Base-by-base conservation (phyloP, 306 rosid species). In the Vigna trinervia region DNA sequence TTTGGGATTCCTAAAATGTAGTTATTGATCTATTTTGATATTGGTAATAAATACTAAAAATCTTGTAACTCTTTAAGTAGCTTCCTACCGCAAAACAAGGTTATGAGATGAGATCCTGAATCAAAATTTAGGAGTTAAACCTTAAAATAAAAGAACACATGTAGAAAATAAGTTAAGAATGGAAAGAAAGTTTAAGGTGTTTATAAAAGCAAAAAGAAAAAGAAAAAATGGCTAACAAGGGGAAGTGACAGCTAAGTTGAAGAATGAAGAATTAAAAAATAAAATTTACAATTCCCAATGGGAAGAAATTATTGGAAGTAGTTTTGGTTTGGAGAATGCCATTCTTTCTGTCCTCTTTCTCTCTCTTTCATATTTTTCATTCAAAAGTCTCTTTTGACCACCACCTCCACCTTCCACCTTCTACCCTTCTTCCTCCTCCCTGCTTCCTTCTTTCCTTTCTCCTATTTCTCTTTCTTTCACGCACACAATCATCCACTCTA, bases 331-430 rank as follows among this genome's bases (percentile, higher is more conserved):
- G 61, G 47, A 36, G 3, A 66, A 65, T 2, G 17, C 72, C 52
- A 46, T 38, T 39, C 12, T 72, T 17, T 41, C 22, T 60, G 32
- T 59, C 17, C 13, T 60, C 20, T 59, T 1, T 50, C 68, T 73
- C 1, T 41, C 9, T 41, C 34, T 50, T 12, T 32, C 12, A 36
- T 41, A 1, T 41, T 41, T 54, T 38, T 9, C 11, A 41, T 66
- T 67, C 78, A 85, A 78, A 87, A 41, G 85, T 82, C 89, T 77
- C 81, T 78, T 88, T 93, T 93, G 98, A 91, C 98, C 92, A 86
- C 65, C 72, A 86, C 69, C 69, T 6, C 83, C 80, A 8, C 73
- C 76, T 8, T 12, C 45, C 45, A 48, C 87, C 90, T 86, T 91
- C 96, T 84, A 84, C 90, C 74, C 91, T 85, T 80, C 91, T 89